A percentile compares a stretch with the other conserved stretches of the same genome.
Conservation (phyloP, 768 basidiomycete species). For the Mycena alexandri region DNA sequence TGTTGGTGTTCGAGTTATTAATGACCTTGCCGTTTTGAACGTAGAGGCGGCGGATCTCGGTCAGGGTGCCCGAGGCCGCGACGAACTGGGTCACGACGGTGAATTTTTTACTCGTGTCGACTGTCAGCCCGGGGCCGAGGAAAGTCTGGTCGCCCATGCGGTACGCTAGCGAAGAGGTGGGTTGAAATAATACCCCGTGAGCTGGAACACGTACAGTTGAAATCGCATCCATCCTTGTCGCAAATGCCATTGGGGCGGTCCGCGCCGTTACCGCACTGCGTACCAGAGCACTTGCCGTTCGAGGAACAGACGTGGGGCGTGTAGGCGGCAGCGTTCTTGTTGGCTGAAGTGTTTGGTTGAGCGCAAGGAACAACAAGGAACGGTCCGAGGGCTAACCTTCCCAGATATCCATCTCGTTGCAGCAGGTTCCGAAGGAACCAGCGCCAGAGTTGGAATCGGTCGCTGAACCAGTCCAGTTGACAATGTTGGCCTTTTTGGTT, state of each 20-base stretch:
- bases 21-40: constrained; percentile 67
- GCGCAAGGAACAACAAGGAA: background rate
- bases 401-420: constrained; percentile 71
- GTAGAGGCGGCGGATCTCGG: constrained; percentile 67
- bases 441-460: constrained; percentile 60
- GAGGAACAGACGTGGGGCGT: constrained; percentile 66
- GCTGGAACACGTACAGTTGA: constrained; percentile 54
- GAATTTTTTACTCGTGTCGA: constrained; percentile 65
- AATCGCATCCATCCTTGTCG: constrained; percentile 71
- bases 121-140: constrained; percentile 61
- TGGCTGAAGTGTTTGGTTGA: constrained; percentile 53
- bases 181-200: too few species aligned
- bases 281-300: constrained; percentile 55
- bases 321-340: constrained; percentile 61
- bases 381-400: constrained; percentile 43
- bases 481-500: constrained; percentile 58
- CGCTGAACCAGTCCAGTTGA: constrained; percentile 53
- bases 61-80: constrained; percentile 60
- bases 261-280: constrained; percentile 50
- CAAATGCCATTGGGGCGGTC: constrained; percentile 60
- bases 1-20: constrained; percentile 61
- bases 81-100: constrained; percentile 73
- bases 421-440: constrained; percentile 65
- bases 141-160: constrained; percentile 63
- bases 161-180: constrained; percentile 41